These are phyloP conservation scores for Mallotus repandus DNA, from an alignment of 441 rosid genomes.

Conservation along the genomic window DNA sequence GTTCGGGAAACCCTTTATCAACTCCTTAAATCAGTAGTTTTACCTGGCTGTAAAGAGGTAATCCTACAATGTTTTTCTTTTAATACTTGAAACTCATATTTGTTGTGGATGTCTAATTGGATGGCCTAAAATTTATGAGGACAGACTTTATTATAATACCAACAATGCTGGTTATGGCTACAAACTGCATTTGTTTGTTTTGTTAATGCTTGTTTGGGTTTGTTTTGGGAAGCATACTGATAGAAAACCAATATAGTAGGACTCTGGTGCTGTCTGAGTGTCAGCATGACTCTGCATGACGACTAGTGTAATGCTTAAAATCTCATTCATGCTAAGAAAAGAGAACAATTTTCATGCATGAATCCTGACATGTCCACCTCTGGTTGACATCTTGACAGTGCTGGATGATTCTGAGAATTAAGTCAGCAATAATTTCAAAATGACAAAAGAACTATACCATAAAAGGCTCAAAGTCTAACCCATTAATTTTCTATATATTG, in stretches of 20 bases:
- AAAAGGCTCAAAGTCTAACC: background rate
- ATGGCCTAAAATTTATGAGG: background rate
- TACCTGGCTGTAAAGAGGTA: conserved; percentile 84
- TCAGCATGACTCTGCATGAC: background rate
- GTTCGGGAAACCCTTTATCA: conserved; percentile 63
- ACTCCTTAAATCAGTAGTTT: conserved; percentile 58
- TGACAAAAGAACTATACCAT: too few species aligned
- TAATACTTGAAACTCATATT: background rate
- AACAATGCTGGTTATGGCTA: background rate
- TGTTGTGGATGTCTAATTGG: background rate
- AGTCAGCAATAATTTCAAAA: too few species aligned
- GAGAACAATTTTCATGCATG: background rate
- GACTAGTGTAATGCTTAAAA: background rate
- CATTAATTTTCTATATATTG: background rate
- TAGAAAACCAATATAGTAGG: background rate
- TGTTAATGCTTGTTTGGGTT: background rate
- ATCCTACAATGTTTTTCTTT: conserved; percentile 12
- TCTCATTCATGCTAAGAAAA: background rate
- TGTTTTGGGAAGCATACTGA: background rate
- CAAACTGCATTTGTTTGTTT: background rate
- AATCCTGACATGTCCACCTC: background rate
- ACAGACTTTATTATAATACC: background rate
- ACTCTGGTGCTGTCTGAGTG: background rate
- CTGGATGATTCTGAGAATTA: background rate
- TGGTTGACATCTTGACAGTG: background rate